A percentile compares a stretch with the other conserved stretches of the same genome.
Conservation (phyloP, 31 red algal genomes). For the Bonnemaisonia californica region DNA sequence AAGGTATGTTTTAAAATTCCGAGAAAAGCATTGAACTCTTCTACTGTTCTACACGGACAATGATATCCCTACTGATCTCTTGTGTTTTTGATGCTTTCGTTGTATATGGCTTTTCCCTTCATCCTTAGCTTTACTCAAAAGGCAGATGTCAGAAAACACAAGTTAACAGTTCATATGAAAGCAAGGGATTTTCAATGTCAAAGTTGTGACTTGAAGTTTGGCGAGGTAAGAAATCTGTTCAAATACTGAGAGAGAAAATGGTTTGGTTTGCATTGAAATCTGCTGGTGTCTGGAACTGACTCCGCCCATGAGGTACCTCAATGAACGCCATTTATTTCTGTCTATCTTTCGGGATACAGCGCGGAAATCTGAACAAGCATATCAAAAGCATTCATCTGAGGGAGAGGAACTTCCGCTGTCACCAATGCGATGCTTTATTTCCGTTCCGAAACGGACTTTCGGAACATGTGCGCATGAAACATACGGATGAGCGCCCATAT, state of each 20-base stretch:
- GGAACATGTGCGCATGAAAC: constrained; percentile 64
- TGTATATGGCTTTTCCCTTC: constrained; percentile 1
- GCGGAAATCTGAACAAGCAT: constrained; percentile 77
- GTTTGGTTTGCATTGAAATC: background rate
- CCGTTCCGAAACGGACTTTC: constrained; percentile 75
- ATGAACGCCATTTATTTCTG: too few relatives aligned
- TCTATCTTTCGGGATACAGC: too few relatives aligned
- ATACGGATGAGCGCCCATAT: constrained; percentile 68
- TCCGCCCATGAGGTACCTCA: too few relatives aligned
- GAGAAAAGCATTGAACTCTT: background rate
- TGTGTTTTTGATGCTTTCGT: too few relatives aligned
- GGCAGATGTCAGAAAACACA: constrained; percentile 75
- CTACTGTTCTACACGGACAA: background rate
- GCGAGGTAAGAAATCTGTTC: constrained; percentile 53
- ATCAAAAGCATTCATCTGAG: constrained; percentile 68
- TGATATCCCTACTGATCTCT: background rate
- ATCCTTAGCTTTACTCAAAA: constrained; percentile 60
- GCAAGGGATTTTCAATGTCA: constrained; percentile 69
- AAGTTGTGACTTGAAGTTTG: constrained; percentile 54
- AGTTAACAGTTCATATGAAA: constrained; percentile 73
- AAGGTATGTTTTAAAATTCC: constrained; percentile 11
- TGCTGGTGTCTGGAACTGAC: too few relatives aligned
- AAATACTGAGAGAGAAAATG: background rate
- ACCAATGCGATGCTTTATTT: constrained; percentile 62
- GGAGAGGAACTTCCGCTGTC: constrained; percentile 65